A percentile compares a stretch with the other conserved stretches of the same genome.
phyloP scores from a whole-genome alignment of 176 grass and related monocot genomes.

The Avena eriantha region DNA sequence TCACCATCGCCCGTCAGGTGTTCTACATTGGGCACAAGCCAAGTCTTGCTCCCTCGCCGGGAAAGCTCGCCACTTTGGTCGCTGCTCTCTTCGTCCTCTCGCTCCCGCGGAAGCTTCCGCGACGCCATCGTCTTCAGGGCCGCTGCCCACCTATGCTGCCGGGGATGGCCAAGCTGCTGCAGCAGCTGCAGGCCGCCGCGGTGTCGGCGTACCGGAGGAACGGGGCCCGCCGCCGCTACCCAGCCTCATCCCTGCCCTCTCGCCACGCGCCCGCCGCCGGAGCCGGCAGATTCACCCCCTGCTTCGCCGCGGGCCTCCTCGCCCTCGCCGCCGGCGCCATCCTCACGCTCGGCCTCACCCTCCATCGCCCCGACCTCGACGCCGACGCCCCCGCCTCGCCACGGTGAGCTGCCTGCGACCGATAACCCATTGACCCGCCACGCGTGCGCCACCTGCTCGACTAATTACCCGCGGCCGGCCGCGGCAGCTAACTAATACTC shows the following conservation, averaged over 20 bases:
- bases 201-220: slow-evolving; percentile 41
- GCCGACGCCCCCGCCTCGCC: slow-evolving; percentile 11
- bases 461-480: slow-evolving; percentile 2
- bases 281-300: slow-evolving; percentile 23
- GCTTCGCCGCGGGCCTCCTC: slow-evolving; percentile 34
- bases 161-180: slow-evolving; percentile 49
- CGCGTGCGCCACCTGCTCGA: background rate
- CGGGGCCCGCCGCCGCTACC: slow-evolving; percentile 29
- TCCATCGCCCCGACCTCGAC: slow-evolving; percentile 8
- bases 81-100: background rate
- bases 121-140: background rate
- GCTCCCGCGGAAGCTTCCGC: background rate
- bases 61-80: background rate
- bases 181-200: slow-evolving; percentile 28
- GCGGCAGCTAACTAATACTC: background rate
- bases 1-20: background rate
- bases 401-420: slow-evolving; percentile 40
- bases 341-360: slow-evolving; percentile 27
- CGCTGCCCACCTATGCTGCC: background rate
- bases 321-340: slow-evolving; percentile 35
- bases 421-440: background rate
- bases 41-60: background rate
- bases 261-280: slow-evolving; percentile 5
- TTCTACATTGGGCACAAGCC: background rate
- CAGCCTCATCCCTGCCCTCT: background rate